phyloP scores from a whole-genome alignment of 305 asterid species.

The Fraxinus greggii region DNA sequence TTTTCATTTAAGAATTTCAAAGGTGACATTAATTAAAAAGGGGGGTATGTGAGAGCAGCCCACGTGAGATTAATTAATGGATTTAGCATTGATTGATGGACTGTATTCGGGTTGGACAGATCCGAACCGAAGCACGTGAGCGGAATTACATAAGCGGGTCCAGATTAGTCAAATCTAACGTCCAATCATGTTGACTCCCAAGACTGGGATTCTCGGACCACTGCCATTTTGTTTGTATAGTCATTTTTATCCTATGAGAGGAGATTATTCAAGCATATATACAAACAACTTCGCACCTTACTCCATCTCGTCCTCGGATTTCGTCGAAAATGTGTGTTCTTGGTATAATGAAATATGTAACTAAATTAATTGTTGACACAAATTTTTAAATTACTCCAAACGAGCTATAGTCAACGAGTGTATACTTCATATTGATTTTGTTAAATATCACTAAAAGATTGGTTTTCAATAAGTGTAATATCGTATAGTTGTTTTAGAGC shows the following conservation, averaged over 20 bases:
- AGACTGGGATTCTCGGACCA: conserved; percentile 44
- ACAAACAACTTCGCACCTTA: background rate
- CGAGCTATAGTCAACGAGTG: background rate
- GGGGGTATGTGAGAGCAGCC: background rate
- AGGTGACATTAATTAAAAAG: background rate
- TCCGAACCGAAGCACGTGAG: conserved; percentile 42
- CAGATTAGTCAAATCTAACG: conserved; percentile 38
- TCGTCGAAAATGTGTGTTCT: background rate
- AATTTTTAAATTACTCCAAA: too few relatives aligned
- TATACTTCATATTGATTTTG: background rate
- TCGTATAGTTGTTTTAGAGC: background rate
- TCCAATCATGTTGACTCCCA: conserved; percentile 58
- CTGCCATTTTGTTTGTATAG: background rate
- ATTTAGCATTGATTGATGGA: background rate
- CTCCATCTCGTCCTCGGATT: background rate
- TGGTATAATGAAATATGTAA: too few relatives aligned
- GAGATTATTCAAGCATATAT: too few relatives aligned
- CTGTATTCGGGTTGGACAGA: background rate
- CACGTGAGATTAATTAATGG: background rate
- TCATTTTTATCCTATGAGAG: background rate
- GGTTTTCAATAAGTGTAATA: background rate
- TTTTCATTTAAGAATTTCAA: background rate
- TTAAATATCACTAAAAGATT: background rate
- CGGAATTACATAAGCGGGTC: conserved; percentile 30
- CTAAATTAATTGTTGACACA: background rate